Percentiles rank a stretch among this genome's conserved stretches.
Evolutionary conservation across 768 basidiomycete species (phyloP).

Genomic region (Cubamyces lactineus): DNA sequence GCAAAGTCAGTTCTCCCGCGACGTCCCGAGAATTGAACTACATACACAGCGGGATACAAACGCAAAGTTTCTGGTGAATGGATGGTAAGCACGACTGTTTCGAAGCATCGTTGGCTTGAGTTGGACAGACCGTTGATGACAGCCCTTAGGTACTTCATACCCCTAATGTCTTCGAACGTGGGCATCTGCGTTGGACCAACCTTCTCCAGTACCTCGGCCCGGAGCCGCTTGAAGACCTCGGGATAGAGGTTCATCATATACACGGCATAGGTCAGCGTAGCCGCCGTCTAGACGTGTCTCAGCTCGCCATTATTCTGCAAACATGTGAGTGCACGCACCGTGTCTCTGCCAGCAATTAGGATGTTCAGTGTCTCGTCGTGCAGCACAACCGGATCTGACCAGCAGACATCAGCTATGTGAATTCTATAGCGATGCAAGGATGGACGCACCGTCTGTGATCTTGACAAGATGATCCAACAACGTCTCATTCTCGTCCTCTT

Average conservation of each 20-base stretch:
- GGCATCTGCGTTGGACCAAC: conserved; percentile 35
- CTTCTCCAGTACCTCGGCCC: conserved; percentile 38
- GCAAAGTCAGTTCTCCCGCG: too few species aligned
- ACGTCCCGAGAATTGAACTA: neutral
- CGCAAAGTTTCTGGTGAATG: neutral
- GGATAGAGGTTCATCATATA: conserved; percentile 40
- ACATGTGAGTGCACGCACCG: conserved; percentile 21
- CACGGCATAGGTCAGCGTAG: conserved; percentile 37
- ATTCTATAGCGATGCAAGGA: neutral
- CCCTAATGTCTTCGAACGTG: conserved; percentile 37
- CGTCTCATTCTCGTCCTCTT: conserved; percentile 37
- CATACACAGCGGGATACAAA: conserved; percentile 39
- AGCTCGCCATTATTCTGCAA: too few species aligned
- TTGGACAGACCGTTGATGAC: conserved; percentile 38
- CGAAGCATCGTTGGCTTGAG: too few species aligned
- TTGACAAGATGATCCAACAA: conserved; percentile 46
- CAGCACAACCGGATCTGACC: conserved; percentile 34
- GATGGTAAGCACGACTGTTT: neutral
- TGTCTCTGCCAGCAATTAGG: conserved; percentile 40
- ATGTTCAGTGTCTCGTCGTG: conserved; percentile 41
- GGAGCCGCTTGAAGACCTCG: conserved; percentile 34
- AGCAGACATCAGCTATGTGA: neutral
- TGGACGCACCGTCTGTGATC: conserved; percentile 40
- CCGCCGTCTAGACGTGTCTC: conserved; percentile 32
- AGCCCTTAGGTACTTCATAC: conserved; percentile 40